Base-by-base conservation (phyloP, 495 filamentous ascomycete species). In the Lasiosphaeria hispida region DNA sequence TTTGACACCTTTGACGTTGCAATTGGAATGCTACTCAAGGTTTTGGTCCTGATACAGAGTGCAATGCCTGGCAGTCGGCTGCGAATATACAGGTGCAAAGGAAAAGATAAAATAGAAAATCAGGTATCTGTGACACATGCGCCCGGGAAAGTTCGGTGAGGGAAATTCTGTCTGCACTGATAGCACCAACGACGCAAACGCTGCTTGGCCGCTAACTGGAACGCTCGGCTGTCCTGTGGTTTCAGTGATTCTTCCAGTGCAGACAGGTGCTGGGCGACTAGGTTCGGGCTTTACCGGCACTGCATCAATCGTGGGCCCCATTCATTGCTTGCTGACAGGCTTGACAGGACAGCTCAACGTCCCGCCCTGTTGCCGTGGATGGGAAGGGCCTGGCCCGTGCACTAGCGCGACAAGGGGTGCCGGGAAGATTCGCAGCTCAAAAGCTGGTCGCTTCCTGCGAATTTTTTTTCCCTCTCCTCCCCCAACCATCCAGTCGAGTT, bases 381-480 rank as follows among this genome's bases (percentile, higher is more conserved):
- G 51, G 52, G 39, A 14, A 39, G 47, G 40, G 10, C 10, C 36
- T 63, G 67, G 68, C 36, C 60, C 61, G 68, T 71, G 68, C 68
- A 7, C 51, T 59, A 55, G 55, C 57, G 59, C 45, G 64, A 62
- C 68, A 62, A 64, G 68, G 68, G 67, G 59, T 30, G 17, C 59
- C 68, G 68, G 68, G 48, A 71, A 69, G 62, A 71, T 53, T 71
- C 68, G 68, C 68, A 69, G 57, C 63, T 67, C 64, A 65, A 71
- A 71, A 71, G 62, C 64, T 65, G 67, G 64, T 54, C 68, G 17
- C 57, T 66, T 69, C 62, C 68, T 60, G 53, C 52, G 54, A 64
- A 69, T 62, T 70, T 70, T 71, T 70, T 70, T 66, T 58, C 61
- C 66, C 58, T 30, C 23, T 53, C 56, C 62, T 56, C 64, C 63